Evolutionary conservation across 352 stramenopile species (phyloP), one percentile per base, ranked within the genome.

Genomic region (Globisporangium lucens): DNA sequence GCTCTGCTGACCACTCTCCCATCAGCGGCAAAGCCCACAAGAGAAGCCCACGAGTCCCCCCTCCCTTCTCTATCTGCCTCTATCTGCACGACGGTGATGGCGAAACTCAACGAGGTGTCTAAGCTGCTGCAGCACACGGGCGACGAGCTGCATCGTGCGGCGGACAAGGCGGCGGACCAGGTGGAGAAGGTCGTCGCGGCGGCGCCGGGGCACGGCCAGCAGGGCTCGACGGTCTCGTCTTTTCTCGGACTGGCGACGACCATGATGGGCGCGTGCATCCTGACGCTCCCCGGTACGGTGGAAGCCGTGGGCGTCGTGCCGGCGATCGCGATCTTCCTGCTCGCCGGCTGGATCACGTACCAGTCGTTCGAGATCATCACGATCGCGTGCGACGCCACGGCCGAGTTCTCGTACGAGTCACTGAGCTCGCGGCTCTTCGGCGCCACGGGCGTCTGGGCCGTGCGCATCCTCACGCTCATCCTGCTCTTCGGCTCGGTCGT

Each of bases 261-360:
- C 53, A 95, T 95, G 87, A 93, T 87, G 68, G 85, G 85, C 17
- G 82, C 87, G n/a, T 88, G 79, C 61, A 87, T 95, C 52, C 77
- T 95, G 64, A 86, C 83, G 49, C 75, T 95, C 17, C 87, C 85
- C 0, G 78, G 85, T 63, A 83, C 87, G 15, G 64, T 91, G 13
- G 80, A 87, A 38, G 85, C 83, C 27, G 75, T 88, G 15, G 83
- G 82, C 13, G 71, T 88, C n/a, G 22, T 81, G 4, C 79, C 79
- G 1, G 74, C 80, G 0, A 47, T 92, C 10, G 30, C 89, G 3
- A 73, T 93, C 46, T 87, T 93, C 47, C 20, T 76, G 4, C 36
- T 80, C 59, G 83, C 80, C 20, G 82, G 70, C 12, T 88, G 72
- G 75, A 67, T 95, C 65, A 83, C 82, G 56, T 93, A 87, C 69